phyloP scores from a whole-genome alignment of 2,329 filamentous ascomycete species.

The Verticillium alfalfae region DNA sequence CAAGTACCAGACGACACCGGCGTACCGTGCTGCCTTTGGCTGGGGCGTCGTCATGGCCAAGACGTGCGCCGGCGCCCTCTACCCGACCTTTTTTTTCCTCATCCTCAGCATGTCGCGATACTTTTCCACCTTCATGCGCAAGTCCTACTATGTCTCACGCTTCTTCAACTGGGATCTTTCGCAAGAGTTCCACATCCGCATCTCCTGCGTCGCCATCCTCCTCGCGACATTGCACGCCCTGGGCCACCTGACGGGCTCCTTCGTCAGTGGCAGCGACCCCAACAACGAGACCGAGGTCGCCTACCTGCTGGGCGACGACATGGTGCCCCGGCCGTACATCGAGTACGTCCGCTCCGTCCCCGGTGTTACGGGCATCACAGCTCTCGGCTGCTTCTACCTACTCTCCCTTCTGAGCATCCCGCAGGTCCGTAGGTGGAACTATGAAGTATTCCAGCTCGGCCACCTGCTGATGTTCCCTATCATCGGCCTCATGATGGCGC shows the following conservation, averaged over 20 bases:
- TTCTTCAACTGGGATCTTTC: constrained; percentile 54
- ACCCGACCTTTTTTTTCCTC: constrained; percentile 54
- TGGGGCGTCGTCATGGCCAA: constrained; percentile 53
- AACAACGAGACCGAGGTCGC: constrained; percentile 38
- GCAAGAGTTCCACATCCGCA: constrained; percentile 50
- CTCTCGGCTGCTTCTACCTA: constrained; percentile 42
- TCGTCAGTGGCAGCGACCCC: constrained; percentile 41
- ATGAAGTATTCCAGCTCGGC: constrained; percentile 51
- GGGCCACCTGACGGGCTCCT: constrained; percentile 47
- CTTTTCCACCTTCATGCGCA: constrained; percentile 45
- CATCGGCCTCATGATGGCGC: constrained; percentile 48
- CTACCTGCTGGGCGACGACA: constrained; percentile 34
- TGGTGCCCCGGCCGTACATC: constrained; percentile 35
- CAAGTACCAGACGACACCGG: constrained; percentile 39
- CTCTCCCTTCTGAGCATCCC: constrained; percentile 44
- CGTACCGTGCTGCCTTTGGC: constrained; percentile 44
- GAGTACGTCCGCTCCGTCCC: constrained; percentile 40
- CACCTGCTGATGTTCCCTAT: constrained; percentile 55
- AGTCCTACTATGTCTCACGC: constrained; percentile 44
- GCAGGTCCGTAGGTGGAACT: constrained; percentile 42
- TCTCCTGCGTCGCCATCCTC: constrained; percentile 41
- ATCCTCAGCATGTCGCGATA: constrained; percentile 53
- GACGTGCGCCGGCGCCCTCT: constrained; percentile 46
- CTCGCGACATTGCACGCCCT: constrained; percentile 49
- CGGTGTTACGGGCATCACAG: constrained; percentile 44